Percentiles rank a stretch among this genome's conserved stretches.
Conservation (phyloP, 768 basidiomycete genomes). For the Russula brevipes region DNA sequence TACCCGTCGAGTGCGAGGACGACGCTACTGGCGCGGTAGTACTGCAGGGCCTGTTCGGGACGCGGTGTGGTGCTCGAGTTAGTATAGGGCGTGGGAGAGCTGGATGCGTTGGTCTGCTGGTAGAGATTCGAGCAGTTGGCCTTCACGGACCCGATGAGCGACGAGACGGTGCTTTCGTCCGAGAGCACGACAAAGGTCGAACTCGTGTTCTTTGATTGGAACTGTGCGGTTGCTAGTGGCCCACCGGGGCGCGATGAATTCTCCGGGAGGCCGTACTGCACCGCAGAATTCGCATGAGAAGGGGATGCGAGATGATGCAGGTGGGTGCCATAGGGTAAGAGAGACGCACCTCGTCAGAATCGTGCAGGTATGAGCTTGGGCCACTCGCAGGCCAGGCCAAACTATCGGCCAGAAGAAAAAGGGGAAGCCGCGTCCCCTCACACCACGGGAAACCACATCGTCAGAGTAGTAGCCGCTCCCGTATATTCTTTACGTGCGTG, state of each 20-base stretch:
- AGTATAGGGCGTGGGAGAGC: constrained; percentile 16
- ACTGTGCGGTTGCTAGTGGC: constrained; percentile 28
- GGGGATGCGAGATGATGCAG: not conserved
- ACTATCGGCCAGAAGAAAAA: constrained; percentile 31
- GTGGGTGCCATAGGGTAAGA: not conserved
- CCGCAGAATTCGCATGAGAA: not conserved
- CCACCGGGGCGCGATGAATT: constrained; percentile 37
- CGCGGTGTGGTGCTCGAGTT: constrained; percentile 19
- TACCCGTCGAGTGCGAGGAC: constrained; percentile 29
- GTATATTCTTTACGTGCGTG: constrained; percentile 22
- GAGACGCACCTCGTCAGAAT: constrained; percentile 22
- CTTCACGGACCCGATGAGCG: constrained; percentile 31
- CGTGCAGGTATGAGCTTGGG: constrained; percentile 18
- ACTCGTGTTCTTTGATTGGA: constrained; percentile 30
- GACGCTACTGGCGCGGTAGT: constrained; percentile 29
- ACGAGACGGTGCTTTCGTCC: constrained; percentile 34
- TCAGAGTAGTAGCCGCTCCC: constrained; percentile 33
- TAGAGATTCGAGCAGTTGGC: constrained; percentile 30
- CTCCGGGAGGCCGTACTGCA: constrained; percentile 35
- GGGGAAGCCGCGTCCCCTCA: constrained; percentile 26
- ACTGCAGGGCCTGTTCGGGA: constrained; percentile 30
- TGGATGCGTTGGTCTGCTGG: constrained; percentile 9
- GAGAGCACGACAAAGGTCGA: constrained; percentile 35
- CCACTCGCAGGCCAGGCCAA: constrained; percentile 20
- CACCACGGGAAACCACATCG: constrained; percentile 2